Evolutionary conservation across 768 basidiomycete genomes (phyloP).

Genomic region (Boletus eberwhitei): DNA sequence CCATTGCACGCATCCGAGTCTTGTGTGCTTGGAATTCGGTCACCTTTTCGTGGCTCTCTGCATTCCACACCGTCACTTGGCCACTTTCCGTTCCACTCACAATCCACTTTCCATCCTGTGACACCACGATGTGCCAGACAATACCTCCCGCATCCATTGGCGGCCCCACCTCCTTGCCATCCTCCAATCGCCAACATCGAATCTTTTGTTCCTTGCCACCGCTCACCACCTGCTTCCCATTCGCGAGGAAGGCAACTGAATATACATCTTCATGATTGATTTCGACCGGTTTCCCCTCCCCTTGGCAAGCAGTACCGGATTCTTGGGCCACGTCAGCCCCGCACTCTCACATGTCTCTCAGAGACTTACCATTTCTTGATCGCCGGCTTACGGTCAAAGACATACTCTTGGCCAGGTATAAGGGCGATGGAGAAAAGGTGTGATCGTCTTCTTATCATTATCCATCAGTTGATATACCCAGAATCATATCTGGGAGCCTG

Average conservation of each 20-base stretch:
- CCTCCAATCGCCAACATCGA: not conserved
- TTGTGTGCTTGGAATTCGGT: no score
- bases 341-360: not conserved
- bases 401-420: not conserved
- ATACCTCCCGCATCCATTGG: not conserved
- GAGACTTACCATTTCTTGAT: not conserved
- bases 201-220: not conserved
- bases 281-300: not conserved
- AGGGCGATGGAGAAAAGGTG: not conserved
- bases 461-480: not conserved
- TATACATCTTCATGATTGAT: not conserved
- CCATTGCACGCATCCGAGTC: no score
- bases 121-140: not conserved
- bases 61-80: slow-evolving; percentile 1
- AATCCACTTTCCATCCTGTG: not conserved
- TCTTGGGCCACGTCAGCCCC: not conserved
- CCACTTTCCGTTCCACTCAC: not conserved
- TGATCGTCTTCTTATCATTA: not conserved
- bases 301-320: no score
- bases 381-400: not conserved
- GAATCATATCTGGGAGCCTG: no score
- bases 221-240: not conserved
- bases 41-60: no score
- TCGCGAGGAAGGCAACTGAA: not conserved
- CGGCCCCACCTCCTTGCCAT: not conserved